A percentile compares a stretch with the other conserved stretches of the same genome.
Conservation (phyloP, 495 filamentous ascomycete species). For the Annulohypoxylon maeteangense region DNA sequence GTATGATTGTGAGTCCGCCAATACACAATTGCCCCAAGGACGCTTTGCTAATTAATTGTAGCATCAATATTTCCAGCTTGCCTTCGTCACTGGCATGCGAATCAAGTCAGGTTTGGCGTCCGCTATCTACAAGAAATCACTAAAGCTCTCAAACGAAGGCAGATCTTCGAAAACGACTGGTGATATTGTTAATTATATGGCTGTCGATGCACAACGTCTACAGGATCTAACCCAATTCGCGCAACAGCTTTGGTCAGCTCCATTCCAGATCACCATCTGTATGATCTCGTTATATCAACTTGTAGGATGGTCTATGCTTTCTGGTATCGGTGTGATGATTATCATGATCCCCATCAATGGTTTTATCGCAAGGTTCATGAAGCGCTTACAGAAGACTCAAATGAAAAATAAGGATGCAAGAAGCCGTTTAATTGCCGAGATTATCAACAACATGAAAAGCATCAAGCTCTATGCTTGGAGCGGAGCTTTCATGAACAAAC, state of each 20-base stretch:
- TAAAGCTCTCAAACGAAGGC: slow-evolving; percentile 92
- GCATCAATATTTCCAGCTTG: slow-evolving; percentile 96
- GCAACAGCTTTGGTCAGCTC: slow-evolving; percentile 93
- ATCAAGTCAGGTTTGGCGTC: slow-evolving; percentile 91
- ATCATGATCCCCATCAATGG: slow-evolving; percentile 98
- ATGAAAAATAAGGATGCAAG: slow-evolving; percentile 99
- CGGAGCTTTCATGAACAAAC: slow-evolving; percentile 94
- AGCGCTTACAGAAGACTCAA: slow-evolving; percentile 90
- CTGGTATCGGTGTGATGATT: slow-evolving; percentile 96
- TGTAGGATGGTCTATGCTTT: slow-evolving; percentile 92
- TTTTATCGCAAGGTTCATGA: slow-evolving; percentile 91
- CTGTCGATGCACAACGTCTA: slow-evolving; percentile 93
- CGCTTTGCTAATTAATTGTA: slow-evolving; percentile 58
- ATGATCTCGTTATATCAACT: slow-evolving; percentile 96
- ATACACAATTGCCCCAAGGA: neutral
- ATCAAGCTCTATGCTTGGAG: slow-evolving; percentile 99
- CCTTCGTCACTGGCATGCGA: slow-evolving; percentile 95
- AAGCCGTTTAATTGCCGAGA: slow-evolving; percentile 94
- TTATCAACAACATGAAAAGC: slow-evolving; percentile 98
- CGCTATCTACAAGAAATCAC: slow-evolving; percentile 90
- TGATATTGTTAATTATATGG: slow-evolving; percentile 99
- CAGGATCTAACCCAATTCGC: slow-evolving; percentile 96
- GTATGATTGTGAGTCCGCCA: slow-evolving; percentile 53
- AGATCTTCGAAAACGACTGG: slow-evolving; percentile 91
- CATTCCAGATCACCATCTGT: slow-evolving; percentile 94